A percentile compares a stretch with the other conserved stretches of the same genome.
phyloP scores from a whole-genome alignment of 805 yeast genomes.

The Metschnikowia matae region DNA sequence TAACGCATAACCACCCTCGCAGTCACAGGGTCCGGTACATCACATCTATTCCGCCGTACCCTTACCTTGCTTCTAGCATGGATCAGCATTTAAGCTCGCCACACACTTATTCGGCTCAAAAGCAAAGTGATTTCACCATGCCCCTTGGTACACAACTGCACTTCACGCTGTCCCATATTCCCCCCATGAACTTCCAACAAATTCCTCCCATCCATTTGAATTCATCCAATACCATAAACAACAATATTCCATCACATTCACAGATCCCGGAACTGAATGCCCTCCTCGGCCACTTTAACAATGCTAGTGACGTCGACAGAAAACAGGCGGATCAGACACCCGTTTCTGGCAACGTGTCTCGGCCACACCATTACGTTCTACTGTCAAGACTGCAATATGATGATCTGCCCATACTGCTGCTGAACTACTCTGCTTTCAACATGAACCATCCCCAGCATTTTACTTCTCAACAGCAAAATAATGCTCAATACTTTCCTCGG shows the following conservation, averaged over 20 bases:
- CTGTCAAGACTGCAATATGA: conserved; percentile 2
- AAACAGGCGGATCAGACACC: background rate
- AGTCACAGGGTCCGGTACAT: background rate
- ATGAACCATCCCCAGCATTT: background rate
- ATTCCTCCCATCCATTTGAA: conserved; percentile 1
- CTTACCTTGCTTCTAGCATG: background rate
- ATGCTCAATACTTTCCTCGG: background rate
- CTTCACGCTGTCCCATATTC: background rate
- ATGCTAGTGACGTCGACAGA: background rate
- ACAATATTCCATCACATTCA: background rate
- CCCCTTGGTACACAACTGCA: background rate
- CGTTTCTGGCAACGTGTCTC: background rate
- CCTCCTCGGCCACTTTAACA: background rate
- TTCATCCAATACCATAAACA: background rate
- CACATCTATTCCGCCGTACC: background rate
- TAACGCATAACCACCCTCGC: conserved; percentile 1
- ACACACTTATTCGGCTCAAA: background rate
- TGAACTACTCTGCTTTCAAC: background rate
- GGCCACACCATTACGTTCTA: conserved; percentile 1
- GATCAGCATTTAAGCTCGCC: conserved; percentile 1
- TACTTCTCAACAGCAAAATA: background rate
- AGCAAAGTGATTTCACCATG: background rate
- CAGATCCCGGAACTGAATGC: background rate
- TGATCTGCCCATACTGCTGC: background rate
- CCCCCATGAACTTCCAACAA: conserved; percentile 1